These are phyloP conservation scores for Alternaria arborescens DNA, from an alignment of 2,329 filamentous ascomycete species.

Conservation along the genomic window DNA sequence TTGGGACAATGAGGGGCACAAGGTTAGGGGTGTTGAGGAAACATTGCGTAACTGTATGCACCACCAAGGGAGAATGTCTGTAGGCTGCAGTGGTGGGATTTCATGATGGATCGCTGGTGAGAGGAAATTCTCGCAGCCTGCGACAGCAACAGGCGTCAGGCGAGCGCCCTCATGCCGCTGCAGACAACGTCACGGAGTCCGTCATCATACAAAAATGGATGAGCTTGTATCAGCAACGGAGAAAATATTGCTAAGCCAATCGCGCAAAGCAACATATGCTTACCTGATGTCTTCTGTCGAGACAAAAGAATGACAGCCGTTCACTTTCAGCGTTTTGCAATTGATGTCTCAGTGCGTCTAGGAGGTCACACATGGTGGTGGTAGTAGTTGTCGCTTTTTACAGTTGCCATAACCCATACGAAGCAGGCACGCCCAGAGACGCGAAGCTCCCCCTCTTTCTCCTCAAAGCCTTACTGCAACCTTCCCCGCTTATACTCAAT, in stretches of 20 bases:
- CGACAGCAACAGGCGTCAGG: neutral
- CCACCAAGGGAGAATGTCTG: neutral
- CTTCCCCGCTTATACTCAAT: neutral
- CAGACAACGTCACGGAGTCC: neutral
- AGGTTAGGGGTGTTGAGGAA: neutral
- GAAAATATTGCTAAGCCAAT: neutral
- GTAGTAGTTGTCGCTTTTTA: neutral
- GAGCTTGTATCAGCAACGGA: neutral
- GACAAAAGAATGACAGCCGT: neutral
- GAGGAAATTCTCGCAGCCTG: neutral
- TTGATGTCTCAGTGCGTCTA: neutral
- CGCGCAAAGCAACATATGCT: neutral
- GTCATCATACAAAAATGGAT: neutral
- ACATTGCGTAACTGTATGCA: neutral
- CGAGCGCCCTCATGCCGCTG: neutral
- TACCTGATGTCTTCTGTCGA: neutral
- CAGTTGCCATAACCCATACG: neutral
- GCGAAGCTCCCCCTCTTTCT: neutral
- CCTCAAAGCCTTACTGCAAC: neutral
- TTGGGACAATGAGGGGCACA: neutral
- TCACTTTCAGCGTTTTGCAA: neutral
- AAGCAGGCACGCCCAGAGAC: neutral
- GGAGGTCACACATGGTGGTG: neutral
- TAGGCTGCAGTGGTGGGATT: neutral
- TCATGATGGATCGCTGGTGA: neutral